Evolutionary conservation across 306 rosid genomes (phyloP), one percentile per base, ranked within the genome.

Genomic region (Prunus mongolica): DNA sequence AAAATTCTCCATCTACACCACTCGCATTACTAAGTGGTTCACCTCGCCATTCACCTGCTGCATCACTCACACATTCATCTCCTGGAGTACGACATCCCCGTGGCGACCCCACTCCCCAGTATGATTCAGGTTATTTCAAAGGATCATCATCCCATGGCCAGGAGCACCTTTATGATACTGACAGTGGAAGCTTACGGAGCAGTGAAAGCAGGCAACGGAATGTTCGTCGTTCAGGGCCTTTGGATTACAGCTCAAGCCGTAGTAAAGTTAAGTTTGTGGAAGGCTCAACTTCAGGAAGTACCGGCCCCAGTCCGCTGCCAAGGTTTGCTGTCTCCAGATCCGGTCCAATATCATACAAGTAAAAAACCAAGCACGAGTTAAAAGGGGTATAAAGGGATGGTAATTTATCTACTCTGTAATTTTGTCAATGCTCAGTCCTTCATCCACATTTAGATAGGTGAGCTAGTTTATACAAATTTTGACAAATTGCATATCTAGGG

Each of bases 321-420:
- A 92, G 97, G 81, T 95, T 95, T 87, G 97, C 98, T 16, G 97
- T 92, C 54, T 95, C 98, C 45, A 95, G 98, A 81, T 92, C 98
- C 63, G 97, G 98, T 77, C 98, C 98, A 38, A 50, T 95, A 76
- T 88, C 91, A 0, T 95, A 92, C 90, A 95, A 95, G 96, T 92
- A 86, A 90, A 70, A 69, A 51, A 76, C 56, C 64, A 66, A 65
- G 41, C 65, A 50, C 63, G 30, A 57, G 57, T 71, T 14, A 55
- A 67, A 9, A 9, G 38, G 3, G 73, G 55, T 22, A 68, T 19
- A 68, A 30, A 13, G 72, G 75, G 76, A 51, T 72, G 78, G 80
- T 84, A 85, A 88, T 71, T 87, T 85, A 86, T 83, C 66, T 76
- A 27, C 55, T 78, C 13, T 3, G 12, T 5, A 10, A 44, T 46